Evolutionary conservation across 345 rosid genomes (phyloP).

Genomic region (Eucalyptus erythrocorys): DNA sequence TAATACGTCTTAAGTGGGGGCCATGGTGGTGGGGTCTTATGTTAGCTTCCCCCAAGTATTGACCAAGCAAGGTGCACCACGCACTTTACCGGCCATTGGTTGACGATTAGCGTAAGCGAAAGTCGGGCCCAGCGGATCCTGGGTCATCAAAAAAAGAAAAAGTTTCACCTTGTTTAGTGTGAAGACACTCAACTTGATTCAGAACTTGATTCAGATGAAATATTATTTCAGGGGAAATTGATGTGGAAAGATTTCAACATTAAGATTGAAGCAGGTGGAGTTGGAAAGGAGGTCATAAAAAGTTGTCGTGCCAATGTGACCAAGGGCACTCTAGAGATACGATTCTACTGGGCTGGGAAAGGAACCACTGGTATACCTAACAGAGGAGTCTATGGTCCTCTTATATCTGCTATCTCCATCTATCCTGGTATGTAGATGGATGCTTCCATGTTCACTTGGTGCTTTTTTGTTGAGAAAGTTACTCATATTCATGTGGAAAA

Average conservation of each 20-base stretch:
- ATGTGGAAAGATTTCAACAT: slow-evolving; percentile 6
- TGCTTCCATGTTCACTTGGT: neutral
- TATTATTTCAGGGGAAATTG: neutral
- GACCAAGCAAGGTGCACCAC: no score
- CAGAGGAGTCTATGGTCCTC: slow-evolving; percentile 10
- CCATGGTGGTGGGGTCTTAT: no score
- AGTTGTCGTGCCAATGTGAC: neutral
- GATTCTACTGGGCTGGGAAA: slow-evolving; percentile 10
- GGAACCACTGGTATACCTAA: slow-evolving; percentile 1
- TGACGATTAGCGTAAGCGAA: no score
- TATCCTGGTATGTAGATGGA: neutral
- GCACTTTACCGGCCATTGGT: no score
- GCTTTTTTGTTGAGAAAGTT: neutral
- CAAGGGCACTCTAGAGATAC: neutral
- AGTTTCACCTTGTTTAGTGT: neutral
- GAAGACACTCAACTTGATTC: neutral
- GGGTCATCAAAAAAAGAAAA: no score
- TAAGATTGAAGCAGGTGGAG: slow-evolving; percentile 3
- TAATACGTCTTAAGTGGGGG: no score
- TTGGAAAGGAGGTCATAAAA: neutral
- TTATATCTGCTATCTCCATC: slow-evolving; percentile 11
- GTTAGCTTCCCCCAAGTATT: no score
- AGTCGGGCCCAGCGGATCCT: no score
- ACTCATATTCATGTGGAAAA: no score
- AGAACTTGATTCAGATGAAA: neutral